Percentiles rank a stretch among this genome's conserved stretches.
Conservation (phyloP, 2,329 filamentous ascomycete species). For the Fusarium pininemorale region DNA sequence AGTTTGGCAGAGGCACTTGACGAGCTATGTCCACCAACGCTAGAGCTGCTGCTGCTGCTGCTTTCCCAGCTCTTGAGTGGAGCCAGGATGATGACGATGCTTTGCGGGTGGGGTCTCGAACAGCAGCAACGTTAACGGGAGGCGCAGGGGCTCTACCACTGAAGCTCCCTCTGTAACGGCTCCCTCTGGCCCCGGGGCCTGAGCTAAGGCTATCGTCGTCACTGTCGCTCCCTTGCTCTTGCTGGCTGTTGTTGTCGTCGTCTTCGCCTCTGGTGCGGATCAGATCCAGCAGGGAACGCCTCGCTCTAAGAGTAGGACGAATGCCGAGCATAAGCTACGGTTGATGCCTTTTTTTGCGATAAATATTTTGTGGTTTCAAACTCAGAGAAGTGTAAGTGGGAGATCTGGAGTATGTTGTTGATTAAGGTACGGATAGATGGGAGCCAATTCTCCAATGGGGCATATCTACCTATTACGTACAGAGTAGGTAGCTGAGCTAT, state of each 20-base stretch:
- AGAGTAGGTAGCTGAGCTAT: conserved; percentile 3
- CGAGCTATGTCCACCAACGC: conserved; percentile 49
- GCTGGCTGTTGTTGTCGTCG: conserved; percentile 26
- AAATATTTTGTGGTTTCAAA: conserved; percentile 9
- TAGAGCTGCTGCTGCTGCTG: conserved; percentile 28
- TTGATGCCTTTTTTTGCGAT: conserved; percentile 28
- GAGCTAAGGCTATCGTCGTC: conserved; percentile 11
- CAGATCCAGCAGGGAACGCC: conserved; percentile 64
- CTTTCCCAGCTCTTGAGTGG: conserved; percentile 39
- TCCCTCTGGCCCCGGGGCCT: conserved; percentile 3
- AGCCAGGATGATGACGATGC: conserved; percentile 48
- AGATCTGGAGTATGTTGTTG: conserved; percentile 11
- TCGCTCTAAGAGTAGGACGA: conserved; percentile 59
- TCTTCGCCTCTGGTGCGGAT: conserved; percentile 50
- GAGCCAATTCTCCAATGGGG: not conserved
- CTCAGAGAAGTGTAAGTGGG: conserved; percentile 5
- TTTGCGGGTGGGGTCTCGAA: conserved; percentile 32
- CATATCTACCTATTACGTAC: not conserved
- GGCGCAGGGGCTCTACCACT: conserved; percentile 35
- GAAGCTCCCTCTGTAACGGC: conserved; percentile 25
- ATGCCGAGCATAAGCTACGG: conserved; percentile 59
- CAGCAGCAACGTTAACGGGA: conserved; percentile 21
- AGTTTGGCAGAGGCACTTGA: conserved; percentile 53
- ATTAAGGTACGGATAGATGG: conserved; percentile 11
- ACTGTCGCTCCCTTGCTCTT: conserved; percentile 18